Percentiles rank a stretch among this genome's conserved stretches.
phyloP scores from a whole-genome alignment of 2,329 filamentous ascomycete genomes.

The Colletotrichum sp. region DNA sequence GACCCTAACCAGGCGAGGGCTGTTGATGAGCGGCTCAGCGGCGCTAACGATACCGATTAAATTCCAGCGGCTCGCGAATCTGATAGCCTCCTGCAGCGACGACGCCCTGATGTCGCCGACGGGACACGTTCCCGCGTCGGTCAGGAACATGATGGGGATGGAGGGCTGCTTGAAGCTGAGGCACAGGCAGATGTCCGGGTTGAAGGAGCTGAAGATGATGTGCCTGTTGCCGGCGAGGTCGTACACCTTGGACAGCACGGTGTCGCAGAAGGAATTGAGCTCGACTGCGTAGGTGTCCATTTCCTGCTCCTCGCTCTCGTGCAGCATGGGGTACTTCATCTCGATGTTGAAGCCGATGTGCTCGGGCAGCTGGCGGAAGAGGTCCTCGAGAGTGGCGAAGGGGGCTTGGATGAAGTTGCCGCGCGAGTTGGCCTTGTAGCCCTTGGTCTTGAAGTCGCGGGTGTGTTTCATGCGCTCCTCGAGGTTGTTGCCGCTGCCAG shows the following conservation, averaged over 20 bases:
- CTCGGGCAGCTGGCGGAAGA: conserved; percentile 84
- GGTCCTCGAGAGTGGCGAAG: conserved; percentile 92
- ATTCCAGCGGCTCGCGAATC: conserved; percentile 95
- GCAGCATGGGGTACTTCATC: conserved; percentile 98
- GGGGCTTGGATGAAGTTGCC: conserved; percentile 95
- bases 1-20: conserved; percentile 85
- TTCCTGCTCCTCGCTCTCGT: conserved; percentile 92
- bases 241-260: conserved; percentile 88
- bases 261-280: conserved; percentile 95
- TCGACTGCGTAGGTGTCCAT: conserved; percentile 98
- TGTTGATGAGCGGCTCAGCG: conserved; percentile 88
- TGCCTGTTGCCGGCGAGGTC: conserved; percentile 83
- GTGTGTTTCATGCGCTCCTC: conserved; percentile 97
- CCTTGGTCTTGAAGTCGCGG: conserved; percentile 90
- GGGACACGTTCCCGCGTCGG: conserved; percentile 80
- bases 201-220: conserved; percentile 97
- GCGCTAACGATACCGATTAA: conserved; percentile 87
- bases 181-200: conserved; percentile 94
- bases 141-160: conserved; percentile 94
- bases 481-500: conserved; percentile 40
- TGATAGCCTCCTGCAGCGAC: conserved; percentile 92
- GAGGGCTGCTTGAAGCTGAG: conserved; percentile 97
- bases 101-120: conserved; percentile 91
- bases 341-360: conserved; percentile 97
- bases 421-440: conserved; percentile 93